phyloP scores from a whole-genome alignment of 1,284 basidiomycete species.

The Trichosporon coremiiforme region DNA sequence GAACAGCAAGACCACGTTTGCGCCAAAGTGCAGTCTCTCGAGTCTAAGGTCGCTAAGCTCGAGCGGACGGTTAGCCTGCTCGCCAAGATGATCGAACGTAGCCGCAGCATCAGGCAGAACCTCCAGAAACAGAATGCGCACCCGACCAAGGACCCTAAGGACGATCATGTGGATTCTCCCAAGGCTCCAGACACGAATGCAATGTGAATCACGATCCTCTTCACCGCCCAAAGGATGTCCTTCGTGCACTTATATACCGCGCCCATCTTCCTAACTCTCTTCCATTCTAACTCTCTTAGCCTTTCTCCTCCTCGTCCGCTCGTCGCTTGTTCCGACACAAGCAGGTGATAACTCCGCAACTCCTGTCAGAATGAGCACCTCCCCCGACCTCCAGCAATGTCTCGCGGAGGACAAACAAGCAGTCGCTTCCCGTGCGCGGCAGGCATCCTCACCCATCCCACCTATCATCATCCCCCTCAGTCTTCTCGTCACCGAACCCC shows the following conservation, averaged over 20 bases:
- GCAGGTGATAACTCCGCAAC: not conserved
- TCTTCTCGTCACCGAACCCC: not conserved
- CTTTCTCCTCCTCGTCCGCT: not conserved
- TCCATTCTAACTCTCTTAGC: not conserved
- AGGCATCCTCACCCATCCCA: not conserved
- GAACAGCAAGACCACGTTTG: not conserved
- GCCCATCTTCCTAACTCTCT: not conserved
- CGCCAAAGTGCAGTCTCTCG: conserved; percentile 1
- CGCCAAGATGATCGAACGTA: conserved; percentile 6
- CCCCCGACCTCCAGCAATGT: not conserved
- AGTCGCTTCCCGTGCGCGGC: not conserved
- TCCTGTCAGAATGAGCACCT: not conserved
- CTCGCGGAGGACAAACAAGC: not conserved
- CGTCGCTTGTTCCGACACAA: not conserved
- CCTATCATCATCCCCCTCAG: not conserved
- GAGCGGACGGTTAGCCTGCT: not conserved
- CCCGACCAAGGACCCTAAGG: not conserved
- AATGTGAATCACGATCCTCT: not conserved
- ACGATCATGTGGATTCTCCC: not conserved
- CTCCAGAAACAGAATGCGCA: not conserved
- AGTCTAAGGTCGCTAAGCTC: not conserved
- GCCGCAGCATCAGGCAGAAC: conserved; percentile 2
- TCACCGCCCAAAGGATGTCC: not conserved
- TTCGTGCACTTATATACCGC: not conserved
- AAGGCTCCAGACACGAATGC: not conserved